These are phyloP conservation scores for Exutisphaerella laricina DNA, from an alignment of 2,329 filamentous ascomycete genomes.

Conservation along the genomic window DNA sequence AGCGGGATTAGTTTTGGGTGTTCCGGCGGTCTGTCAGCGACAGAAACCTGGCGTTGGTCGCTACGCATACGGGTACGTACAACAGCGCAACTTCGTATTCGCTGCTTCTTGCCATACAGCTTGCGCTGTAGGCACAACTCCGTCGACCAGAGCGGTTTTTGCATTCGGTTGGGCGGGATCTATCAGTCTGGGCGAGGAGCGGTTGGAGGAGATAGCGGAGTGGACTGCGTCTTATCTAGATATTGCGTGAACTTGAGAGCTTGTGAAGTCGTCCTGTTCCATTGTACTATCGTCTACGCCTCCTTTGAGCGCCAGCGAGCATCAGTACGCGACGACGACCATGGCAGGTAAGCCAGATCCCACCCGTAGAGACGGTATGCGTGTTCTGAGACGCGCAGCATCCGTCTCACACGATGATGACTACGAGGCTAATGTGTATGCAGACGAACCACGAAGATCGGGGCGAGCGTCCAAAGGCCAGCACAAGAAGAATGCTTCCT, in stretches of 20 bases:
- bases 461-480: conserved; percentile 96
- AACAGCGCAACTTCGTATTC: too few relatives aligned
- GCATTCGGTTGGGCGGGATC: too few relatives aligned
- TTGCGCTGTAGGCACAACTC: too few relatives aligned
- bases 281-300: conserved; percentile 13
- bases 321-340: conserved; percentile 7
- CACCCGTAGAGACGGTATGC: conserved; percentile 7
- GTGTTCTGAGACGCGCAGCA: neutral
- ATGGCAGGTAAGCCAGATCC: conserved; percentile 23
- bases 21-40: too few relatives aligned
- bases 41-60: too few relatives aligned
- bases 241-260: conserved; percentile 22
- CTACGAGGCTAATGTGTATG: conserved; percentile 14
- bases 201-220: conserved; percentile 5
- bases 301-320: conserved; percentile 6
- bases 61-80: too few relatives aligned
- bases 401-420: neutral
- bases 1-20: too few relatives aligned
- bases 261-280: conserved; percentile 15
- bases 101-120: too few relatives aligned
- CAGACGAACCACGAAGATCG: conserved; percentile 84
- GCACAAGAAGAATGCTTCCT: conserved; percentile 76
- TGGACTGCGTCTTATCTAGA: conserved; percentile 16
- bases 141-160: too few relatives aligned
- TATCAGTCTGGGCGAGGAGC: neutral